A percentile compares a stretch with the other conserved stretches of the same genome.
Evolutionary conservation across 2,329 filamentous ascomycete species (phyloP).

Genomic region (Pseudogymnoascus destructans): DNA sequence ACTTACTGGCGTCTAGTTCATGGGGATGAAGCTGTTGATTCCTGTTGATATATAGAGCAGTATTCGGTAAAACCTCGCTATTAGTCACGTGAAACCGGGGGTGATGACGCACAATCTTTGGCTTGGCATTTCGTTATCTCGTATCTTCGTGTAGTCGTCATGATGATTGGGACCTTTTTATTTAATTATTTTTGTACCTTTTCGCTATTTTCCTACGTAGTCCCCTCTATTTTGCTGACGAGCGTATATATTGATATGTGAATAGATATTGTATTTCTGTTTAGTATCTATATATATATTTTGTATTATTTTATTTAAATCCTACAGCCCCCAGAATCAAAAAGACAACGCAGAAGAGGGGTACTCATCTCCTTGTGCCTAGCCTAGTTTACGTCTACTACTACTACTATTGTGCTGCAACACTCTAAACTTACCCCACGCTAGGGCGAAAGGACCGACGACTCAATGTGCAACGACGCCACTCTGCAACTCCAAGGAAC

Average conservation of each 20-base stretch:
- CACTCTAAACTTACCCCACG: constrained; percentile 1
- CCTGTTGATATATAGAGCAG: neutral
- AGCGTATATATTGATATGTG: neutral
- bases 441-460: constrained; percentile 4
- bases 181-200: constrained; percentile 1
- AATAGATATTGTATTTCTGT: neutral
- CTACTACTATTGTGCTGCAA: neutral
- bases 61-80: neutral
- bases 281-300: neutral
- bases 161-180: constrained; percentile 1
- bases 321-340: neutral
- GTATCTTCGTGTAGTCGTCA: neutral
- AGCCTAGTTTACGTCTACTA: neutral
- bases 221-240: neutral
- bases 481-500: neutral
- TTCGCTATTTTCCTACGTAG: neutral
- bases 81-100: neutral
- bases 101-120: neutral
- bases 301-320: neutral
- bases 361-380: constrained; percentile 5
- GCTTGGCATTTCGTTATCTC: constrained; percentile 6
- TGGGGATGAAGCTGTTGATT: neutral
- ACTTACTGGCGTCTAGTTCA: neutral
- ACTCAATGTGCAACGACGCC: neutral
- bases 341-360: constrained; percentile 5